Evolutionary conservation across 169 alveolate genomes (phyloP).

Genomic region (Condylostoma magnum): DNA sequence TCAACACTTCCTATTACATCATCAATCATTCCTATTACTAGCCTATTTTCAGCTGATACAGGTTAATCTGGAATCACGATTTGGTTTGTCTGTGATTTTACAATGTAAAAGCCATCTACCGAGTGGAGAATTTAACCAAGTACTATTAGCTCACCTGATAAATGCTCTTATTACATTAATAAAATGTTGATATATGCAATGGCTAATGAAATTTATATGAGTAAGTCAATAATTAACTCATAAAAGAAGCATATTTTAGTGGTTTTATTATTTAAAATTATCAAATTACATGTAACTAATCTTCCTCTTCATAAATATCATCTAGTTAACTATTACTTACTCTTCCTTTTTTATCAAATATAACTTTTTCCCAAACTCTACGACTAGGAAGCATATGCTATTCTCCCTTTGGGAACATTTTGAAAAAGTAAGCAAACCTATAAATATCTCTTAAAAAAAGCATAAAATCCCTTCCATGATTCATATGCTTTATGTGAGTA

Average conservation of each 20-base stretch:
- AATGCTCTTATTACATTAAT: too few species aligned
- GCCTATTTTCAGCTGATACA: background rate
- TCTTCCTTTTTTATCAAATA: background rate
- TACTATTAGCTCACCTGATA: too few species aligned
- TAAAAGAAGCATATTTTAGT: too few species aligned
- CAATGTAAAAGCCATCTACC: too few species aligned
- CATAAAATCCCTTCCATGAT: slow-evolving; percentile 45
- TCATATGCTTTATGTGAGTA: slow-evolving; percentile 54
- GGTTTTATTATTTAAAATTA: too few species aligned
- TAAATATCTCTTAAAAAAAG: slow-evolving; percentile 42
- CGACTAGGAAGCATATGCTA: slow-evolving; percentile 11
- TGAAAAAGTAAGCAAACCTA: slow-evolving; percentile 27
- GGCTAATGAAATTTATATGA: too few species aligned
- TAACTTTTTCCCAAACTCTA: slow-evolving; percentile 4
- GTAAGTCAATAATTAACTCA: too few species aligned
- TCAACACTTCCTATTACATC: slow-evolving; percentile 24
- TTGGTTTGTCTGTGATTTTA: too few species aligned
- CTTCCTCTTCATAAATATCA: background rate
- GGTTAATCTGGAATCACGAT: too few species aligned
- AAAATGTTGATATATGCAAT: too few species aligned
- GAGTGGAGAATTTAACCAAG: too few species aligned
- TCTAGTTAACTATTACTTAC: slow-evolving; percentile 20
- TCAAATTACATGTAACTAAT: too few species aligned
- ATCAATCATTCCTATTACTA: slow-evolving; percentile 9
- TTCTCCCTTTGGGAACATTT: slow-evolving; percentile 10